Evolutionary conservation across 2,329 filamentous ascomycete species (phyloP), one percentile per base, ranked within the genome.

Genomic region (Botryotinia convoluta): DNA sequence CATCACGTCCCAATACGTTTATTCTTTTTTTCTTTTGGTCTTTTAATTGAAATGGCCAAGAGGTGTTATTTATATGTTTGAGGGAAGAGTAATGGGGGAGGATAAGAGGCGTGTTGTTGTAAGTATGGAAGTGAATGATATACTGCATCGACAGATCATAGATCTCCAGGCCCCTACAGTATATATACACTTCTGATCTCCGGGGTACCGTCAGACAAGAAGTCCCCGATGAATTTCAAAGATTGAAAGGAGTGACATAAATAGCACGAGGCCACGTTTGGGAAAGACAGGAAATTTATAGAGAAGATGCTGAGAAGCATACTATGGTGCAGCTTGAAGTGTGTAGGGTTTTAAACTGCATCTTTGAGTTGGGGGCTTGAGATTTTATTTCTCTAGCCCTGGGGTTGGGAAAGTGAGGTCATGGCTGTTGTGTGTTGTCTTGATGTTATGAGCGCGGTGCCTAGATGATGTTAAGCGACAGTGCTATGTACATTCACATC

Each of bases 281-380:
- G 16, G 12, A 12, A 51, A 51, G 5, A n/a, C 48, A 0, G 26
- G 0, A n/a, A 0, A 16, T 7, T n/a, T 51, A 1, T 1, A 26
- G 3, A 12, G 22, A 48, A 1, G 9, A 12, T 48, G 9, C 22
- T 1, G 4, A 4, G 0, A 26, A 12, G 26, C 48, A 51, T 7
- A 26, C 3, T 51, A n/a, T 14, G 48, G 0, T n/a, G 12, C 4
- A 9, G n/a, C 7, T 29, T 16, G 51, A 16, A 29, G 16, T n/a
- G 6, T 16, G 14, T 57, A 14, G 14, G 14, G 6, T 18, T 29
- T 4, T 14, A 1, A 57, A 18, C 3, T 18, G n/a, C 6, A 8
- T 16, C 3, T 29, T 9, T 57, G 51, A 18, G 14, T 29, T 57
- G 3, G 1, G 1, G n/a, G 6, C 2, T 18, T 29, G 14, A 9